Conservation (phyloP, 1,284 basidiomycete species). For the Cutaneotrichosporon sp. region DNA sequence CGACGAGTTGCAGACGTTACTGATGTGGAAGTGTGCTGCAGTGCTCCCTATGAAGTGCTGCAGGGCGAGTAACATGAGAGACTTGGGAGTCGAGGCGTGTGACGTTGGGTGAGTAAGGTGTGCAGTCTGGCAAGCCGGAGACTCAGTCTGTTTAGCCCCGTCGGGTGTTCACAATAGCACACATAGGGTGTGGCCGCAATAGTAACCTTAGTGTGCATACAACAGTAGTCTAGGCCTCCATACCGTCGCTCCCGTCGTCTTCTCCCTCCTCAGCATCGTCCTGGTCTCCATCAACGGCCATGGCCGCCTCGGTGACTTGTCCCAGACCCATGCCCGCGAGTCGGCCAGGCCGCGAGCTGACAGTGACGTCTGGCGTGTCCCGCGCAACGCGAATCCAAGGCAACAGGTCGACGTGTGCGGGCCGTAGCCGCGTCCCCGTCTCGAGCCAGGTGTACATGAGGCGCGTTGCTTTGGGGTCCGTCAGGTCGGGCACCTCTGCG, state of each 20-base stretch:
- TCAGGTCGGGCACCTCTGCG: constrained; percentile 77
- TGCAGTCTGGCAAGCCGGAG: no score
- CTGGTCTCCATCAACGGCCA: background rate
- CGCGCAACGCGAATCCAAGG: constrained; percentile 35
- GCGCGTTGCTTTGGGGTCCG: constrained; percentile 63
- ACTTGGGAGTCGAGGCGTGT: no score
- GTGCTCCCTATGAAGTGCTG: no score
- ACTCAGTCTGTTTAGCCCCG: no score
- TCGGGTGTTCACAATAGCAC: no score
- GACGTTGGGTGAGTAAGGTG: no score
- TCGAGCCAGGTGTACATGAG: constrained; percentile 74
- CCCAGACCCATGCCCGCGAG: constrained; percentile 35
- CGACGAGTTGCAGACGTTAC: no score
- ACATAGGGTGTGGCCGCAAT: no score
- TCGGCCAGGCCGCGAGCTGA: constrained; percentile 26
- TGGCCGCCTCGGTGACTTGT: background rate
- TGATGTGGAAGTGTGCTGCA: no score
- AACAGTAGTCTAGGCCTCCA: constrained; percentile 1
- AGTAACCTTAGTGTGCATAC: background rate
- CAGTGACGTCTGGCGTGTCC: constrained; percentile 23
- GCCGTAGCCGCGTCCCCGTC: constrained; percentile 51
- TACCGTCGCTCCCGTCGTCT: background rate
- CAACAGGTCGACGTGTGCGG: constrained; percentile 63
- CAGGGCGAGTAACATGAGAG: no score
- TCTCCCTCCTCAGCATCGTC: background rate